These are phyloP conservation scores for Penicillium occitanis DNA, from an alignment of 2,329 filamentous ascomycete species.

Conservation along the genomic window DNA sequence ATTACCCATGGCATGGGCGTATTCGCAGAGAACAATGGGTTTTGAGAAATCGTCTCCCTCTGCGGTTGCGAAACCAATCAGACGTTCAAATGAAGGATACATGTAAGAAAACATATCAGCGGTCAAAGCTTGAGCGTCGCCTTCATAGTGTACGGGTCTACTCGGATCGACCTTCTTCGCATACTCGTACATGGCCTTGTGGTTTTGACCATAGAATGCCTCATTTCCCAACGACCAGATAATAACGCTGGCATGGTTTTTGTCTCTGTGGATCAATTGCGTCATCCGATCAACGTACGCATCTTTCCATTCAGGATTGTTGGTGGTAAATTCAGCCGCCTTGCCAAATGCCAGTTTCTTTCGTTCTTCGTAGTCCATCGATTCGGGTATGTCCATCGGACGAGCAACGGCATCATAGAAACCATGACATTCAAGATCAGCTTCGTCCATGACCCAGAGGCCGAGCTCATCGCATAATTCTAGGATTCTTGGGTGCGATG, in stretches of 20 bases:
- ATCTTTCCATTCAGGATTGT: conserved; percentile 45
- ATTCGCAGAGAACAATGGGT: conserved; percentile 50
- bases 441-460: conserved; percentile 40
- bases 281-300: conserved; percentile 68
- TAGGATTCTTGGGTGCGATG: conserved; percentile 43
- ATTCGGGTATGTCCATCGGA: conserved; percentile 55
- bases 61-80: background rate
- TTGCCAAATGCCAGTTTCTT: conserved; percentile 51
- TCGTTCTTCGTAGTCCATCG: conserved; percentile 60
- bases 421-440: conserved; percentile 41
- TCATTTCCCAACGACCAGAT: conserved; percentile 75
- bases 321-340: conserved; percentile 31
- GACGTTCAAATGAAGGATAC: background rate
- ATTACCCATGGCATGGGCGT: conserved; percentile 69
- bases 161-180: conserved; percentile 58
- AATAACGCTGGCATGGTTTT: conserved; percentile 69
- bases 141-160: conserved; percentile 66
- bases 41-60: conserved; percentile 49
- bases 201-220: conserved; percentile 69
- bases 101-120: conserved; percentile 61
- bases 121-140: conserved; percentile 58
- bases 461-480: conserved; percentile 38
- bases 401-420: conserved; percentile 43
- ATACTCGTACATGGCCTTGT: conserved; percentile 66
- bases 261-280: conserved; percentile 66